A percentile compares a stretch with the other conserved stretches of the same genome.
phyloP scores from a whole-genome alignment of 768 basidiomycete species.

The Mycena galericulata region DNA sequence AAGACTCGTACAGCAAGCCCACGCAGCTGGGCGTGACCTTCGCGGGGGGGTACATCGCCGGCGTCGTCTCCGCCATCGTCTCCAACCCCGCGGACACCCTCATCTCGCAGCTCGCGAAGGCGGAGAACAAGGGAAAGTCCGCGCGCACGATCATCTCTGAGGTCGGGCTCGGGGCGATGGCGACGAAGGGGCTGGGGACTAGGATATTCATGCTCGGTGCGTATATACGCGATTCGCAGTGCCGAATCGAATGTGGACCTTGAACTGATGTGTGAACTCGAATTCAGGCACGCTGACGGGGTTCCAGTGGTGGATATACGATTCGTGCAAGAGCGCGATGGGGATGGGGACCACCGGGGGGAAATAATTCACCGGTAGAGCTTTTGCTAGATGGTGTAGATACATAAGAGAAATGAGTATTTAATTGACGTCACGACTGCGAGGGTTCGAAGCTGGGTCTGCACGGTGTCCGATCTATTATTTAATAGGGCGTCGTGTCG shows the following conservation, averaged over 20 bases:
- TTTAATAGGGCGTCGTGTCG: too few species aligned
- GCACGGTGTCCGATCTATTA: too few species aligned
- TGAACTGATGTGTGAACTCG: not conserved
- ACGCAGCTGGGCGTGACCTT: constrained; percentile 92
- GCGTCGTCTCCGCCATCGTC: constrained; percentile 94
- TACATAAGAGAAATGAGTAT: too few species aligned
- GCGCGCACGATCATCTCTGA: constrained; percentile 80
- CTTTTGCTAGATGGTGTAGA: too few species aligned
- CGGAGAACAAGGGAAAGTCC: constrained; percentile 83
- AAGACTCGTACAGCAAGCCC: constrained; percentile 80
- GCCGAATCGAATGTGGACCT: constrained; percentile 16
- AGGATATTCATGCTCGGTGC: constrained; percentile 86
- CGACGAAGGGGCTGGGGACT: constrained; percentile 89
- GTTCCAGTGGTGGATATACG: constrained; percentile 96
- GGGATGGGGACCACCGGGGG: constrained; percentile 90
- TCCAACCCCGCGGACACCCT: constrained; percentile 96
- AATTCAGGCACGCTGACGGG: constrained; percentile 61
- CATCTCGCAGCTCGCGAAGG: constrained; percentile 93
- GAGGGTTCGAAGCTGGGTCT: too few species aligned
- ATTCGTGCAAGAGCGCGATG: constrained; percentile 86
- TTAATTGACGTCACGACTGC: too few species aligned
- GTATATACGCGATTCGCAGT: constrained; percentile 39
- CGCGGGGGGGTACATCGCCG: constrained; percentile 91
- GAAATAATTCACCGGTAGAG: too few species aligned
- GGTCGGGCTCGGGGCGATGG: constrained; percentile 70